Base-by-base conservation (phyloP, 352 stramenopile species). In the Saprolegnia diclina region DNA sequence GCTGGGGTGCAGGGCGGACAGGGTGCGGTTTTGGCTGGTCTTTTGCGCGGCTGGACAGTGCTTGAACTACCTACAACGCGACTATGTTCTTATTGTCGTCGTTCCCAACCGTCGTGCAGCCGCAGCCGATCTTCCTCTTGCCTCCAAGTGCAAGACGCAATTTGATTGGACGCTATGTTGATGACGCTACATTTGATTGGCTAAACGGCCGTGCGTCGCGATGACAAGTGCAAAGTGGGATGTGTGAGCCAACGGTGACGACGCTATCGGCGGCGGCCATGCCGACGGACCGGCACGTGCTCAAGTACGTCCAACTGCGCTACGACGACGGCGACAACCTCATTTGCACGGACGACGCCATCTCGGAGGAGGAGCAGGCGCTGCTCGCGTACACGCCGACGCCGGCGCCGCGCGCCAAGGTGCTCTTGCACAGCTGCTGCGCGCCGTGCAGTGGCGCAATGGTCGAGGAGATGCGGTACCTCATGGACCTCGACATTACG, bases 391-490 rank as follows among this genome's bases (percentile, higher is more conserved):
- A 63, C 63, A 69, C 63, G 45, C 19, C 45, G 14, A 69, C 63
- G 14, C 63, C 63, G 9, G 13, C 63, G 22, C 63, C 63, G 11
- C 48, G 63, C 11, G 44, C 63, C 22, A 69, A 61, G 26, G 76
- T 87, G 18, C 64, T 87, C 4, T 59, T 87, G 4, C 79, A 87
- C 57, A 74, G 54, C 19, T 87, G 79, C 71, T 87, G 79, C 64
- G 79, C 79, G 35, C 79, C 79, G 0, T 81, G 78, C 45, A 77
- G 65, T 35, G 79, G 79, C 10, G 79, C 79, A 3, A 85, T 85
- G 79, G 72, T 85, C n/a, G 75, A 83, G 65, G 77, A 85, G 65
- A 85, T 85, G 79, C 52, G 67, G 14, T 64, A 76, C 35, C 32
- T 64, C n/a, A 50, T 79, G 37, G 71, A 75, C 35, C 26, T 66